phyloP scores from a whole-genome alignment of 345 rosid species.

The Noccaea caerulescens region DNA sequence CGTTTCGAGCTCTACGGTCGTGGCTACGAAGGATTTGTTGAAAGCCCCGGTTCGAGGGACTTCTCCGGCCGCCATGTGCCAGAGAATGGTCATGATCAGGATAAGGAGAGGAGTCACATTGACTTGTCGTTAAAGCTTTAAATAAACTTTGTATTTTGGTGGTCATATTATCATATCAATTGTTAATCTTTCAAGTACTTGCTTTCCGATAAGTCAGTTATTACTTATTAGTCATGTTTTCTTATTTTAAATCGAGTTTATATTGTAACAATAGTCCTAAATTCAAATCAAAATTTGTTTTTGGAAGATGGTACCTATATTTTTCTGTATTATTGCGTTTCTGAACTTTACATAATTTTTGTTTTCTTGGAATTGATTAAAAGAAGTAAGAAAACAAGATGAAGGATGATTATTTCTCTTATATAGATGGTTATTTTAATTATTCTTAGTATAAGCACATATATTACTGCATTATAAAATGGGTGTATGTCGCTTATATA shows the following conservation, averaged over 20 bases:
- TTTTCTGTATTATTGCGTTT: slow-evolving; percentile 1
- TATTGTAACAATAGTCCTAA: slow-evolving; percentile 32
- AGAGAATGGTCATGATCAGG: slow-evolving; percentile 59
- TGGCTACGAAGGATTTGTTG: slow-evolving; percentile 50
- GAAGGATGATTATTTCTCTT: not conserved
- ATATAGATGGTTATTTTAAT: slow-evolving; percentile 13
- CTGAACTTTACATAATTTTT: not conserved
- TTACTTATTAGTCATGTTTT: slow-evolving; percentile 3
- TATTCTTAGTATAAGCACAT: slow-evolving; percentile 6
- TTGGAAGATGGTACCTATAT: not conserved
- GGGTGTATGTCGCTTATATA: slow-evolving; percentile 40
- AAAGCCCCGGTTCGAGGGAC: slow-evolving; percentile 48
- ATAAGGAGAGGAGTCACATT: slow-evolving; percentile 68
- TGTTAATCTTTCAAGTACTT: slow-evolving; percentile 22
- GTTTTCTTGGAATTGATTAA: not conserved
- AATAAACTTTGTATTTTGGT: slow-evolving; percentile 30
- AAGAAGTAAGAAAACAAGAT: not conserved
- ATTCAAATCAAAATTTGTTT: slow-evolving; percentile 32
- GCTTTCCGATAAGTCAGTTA: slow-evolving; percentile 18
- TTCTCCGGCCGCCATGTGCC: slow-evolving; percentile 43
- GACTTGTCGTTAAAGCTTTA: slow-evolving; percentile 86
- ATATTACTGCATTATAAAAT: slow-evolving; percentile 39
- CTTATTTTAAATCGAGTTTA: slow-evolving; percentile 21
- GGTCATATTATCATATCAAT: slow-evolving; percentile 34
- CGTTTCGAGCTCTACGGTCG: slow-evolving; percentile 48